Conservation (phyloP, 345 rosid species). For the Orychophragmus violaceus region DNA sequence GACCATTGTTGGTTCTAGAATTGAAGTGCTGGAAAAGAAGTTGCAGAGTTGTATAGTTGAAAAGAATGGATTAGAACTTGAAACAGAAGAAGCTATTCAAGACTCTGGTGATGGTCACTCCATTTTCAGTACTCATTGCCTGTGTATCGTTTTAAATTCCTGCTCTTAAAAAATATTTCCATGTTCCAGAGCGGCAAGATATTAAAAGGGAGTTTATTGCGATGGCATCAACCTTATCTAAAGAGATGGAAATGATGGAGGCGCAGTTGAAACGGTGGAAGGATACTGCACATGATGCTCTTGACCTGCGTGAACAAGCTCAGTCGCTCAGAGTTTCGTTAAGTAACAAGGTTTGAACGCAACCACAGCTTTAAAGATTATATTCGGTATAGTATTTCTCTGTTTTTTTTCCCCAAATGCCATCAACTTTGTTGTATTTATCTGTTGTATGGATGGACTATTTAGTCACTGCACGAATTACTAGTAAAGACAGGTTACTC, state of each 20-base stretch:
- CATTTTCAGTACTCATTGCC: constrained; percentile 17
- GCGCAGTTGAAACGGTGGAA: constrained; percentile 86
- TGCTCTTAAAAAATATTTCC: constrained; percentile 12
- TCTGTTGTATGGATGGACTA: not conserved
- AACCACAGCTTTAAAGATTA: constrained; percentile 14
- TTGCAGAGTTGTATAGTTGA: constrained; percentile 65
- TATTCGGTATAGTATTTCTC: constrained; percentile 5
- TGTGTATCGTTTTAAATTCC: not conserved
- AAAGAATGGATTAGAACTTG: constrained; percentile 81
- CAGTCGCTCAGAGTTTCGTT: constrained; percentile 50
- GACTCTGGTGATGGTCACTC: constrained; percentile 56
- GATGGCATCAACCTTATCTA: constrained; percentile 90
- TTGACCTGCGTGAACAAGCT: constrained; percentile 63
- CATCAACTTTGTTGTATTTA: not conserved
- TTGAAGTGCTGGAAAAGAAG: constrained; percentile 65
- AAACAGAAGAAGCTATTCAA: constrained; percentile 78
- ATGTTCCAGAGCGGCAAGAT: constrained; percentile 71
- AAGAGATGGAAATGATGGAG: constrained; percentile 95
- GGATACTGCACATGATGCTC: constrained; percentile 72
- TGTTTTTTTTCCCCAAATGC: constrained; percentile 5
- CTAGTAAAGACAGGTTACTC: not conserved
- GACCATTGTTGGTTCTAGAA: constrained; percentile 47
- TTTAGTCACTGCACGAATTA: constrained; percentile 1
- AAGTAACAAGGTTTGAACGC: constrained; percentile 53
- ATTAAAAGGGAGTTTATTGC: constrained; percentile 75